Evolutionary conservation across 306 rosid genomes (phyloP), one percentile per base, ranked within the genome.

Genomic region (Corylus avellana): DNA sequence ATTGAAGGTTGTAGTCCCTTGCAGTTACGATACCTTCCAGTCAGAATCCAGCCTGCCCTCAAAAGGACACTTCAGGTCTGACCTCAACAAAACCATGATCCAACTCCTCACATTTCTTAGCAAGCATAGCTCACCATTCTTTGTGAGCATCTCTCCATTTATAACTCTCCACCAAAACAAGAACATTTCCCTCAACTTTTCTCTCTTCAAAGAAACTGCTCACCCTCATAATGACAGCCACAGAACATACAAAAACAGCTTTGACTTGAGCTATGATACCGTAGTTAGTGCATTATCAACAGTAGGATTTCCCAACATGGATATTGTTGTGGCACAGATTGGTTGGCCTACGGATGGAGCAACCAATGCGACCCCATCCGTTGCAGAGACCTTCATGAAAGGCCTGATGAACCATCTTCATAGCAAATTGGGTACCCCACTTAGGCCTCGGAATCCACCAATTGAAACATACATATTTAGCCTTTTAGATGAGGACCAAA

Each of bases 341-440:
- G 97, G 98, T 80, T 94, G 98, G 98, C 98, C 98, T 20, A 92
- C 98, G 8, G 98, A 94, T 54, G 98, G 95, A 83, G 90, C 92
- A 67, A 75, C 80, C 57, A 86, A 85, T 35, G 97, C 97, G n/a
- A 90, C 85, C 79, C 75, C 92, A 46, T 59, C 74, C 69, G 82
- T 79, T 9, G 97, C 98, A 8, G 93, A 91, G 85, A 86, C 85
- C 58, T 92, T 94, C 85, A 86, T 90, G 88, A 89, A 86, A 82
- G 94, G 98, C 77, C 85, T 94, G 77, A 78, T 87, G 84, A 85
- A 55, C 75, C 93, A 85, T 82, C 89, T 94, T 70, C 90, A 12
- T 61, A 80, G 89, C 81, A 86, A 87, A 82, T 61, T 49, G n/a
- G 97, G 97, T 54, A 89, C 98, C 70, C 94, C 91, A 2, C 91